Evolutionary conservation across 2,329 filamentous ascomycete species (phyloP).

Genomic region (Xylaria polymorpha): DNA sequence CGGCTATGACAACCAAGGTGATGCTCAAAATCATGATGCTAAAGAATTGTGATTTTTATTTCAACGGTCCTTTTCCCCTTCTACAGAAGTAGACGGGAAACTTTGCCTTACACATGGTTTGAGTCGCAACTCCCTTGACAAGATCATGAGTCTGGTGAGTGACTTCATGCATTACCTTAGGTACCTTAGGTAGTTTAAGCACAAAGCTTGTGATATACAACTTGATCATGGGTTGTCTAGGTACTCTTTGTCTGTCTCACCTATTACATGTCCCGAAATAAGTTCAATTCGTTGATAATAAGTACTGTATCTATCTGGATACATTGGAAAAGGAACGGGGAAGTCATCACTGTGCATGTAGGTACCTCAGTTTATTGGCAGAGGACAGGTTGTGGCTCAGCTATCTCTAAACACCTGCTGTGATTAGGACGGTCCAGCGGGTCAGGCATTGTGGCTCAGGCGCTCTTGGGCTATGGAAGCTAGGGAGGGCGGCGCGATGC

Average conservation of each 20-base stretch:
- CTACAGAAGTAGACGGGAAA: background rate
- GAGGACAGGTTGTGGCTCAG: background rate
- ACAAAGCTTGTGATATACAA: background rate
- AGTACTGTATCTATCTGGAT: background rate
- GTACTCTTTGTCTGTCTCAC: background rate
- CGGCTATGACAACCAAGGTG: background rate
- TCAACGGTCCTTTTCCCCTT: background rate
- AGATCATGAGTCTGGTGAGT: background rate
- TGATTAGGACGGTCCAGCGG: background rate
- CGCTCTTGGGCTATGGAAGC: background rate
- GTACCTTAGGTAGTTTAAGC: background rate
- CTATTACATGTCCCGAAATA: background rate
- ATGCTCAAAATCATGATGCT: constrained; percentile 4
- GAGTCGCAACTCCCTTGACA: background rate
- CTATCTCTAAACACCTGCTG: background rate
- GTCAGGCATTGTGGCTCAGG: background rate
- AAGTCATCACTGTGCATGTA: too few relatives aligned
- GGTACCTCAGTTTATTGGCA: background rate
- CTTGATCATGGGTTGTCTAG: background rate
- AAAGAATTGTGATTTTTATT: constrained; percentile 1
- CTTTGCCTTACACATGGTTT: background rate
- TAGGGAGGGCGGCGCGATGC: constrained; percentile 19
- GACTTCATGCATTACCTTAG: background rate
- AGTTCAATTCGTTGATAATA: background rate
- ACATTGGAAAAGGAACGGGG: too few relatives aligned